Evolutionary conservation across 768 basidiomycete genomes (phyloP).

Genomic region (Sarcomyxa edulis): DNA sequence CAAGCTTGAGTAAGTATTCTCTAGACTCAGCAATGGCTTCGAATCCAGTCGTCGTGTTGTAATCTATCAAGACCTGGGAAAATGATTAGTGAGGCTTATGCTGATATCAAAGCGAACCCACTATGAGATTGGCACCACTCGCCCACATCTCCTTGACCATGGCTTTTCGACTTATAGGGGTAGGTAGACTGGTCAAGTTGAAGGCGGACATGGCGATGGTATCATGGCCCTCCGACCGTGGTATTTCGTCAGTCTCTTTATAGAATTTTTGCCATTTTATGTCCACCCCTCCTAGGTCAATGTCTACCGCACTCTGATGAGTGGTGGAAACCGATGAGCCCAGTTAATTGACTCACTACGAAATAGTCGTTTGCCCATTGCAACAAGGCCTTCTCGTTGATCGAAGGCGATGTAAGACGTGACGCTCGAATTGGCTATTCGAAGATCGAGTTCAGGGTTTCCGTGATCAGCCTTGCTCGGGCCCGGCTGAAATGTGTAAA

Average conservation of each 20-base stretch:
- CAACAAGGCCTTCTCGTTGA: slow-evolving; percentile 63
- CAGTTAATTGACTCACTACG: slow-evolving; percentile 33
- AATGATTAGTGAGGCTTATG: slow-evolving; percentile 5
- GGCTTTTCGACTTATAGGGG: slow-evolving; percentile 52
- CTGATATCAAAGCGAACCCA: slow-evolving; percentile 24
- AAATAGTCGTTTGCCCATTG: slow-evolving; percentile 62
- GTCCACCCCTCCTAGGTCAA: slow-evolving; percentile 38
- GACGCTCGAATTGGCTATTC: slow-evolving; percentile 46
- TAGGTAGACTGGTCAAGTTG: slow-evolving; percentile 69
- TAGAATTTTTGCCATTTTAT: slow-evolving; percentile 56
- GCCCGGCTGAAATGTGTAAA: slow-evolving; percentile 55
- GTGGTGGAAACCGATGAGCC: slow-evolving; percentile 4
- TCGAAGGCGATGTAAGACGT: slow-evolving; percentile 72
- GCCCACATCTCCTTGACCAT: slow-evolving; percentile 87
- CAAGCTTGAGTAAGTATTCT: slow-evolving; percentile 61
- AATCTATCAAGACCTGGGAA: slow-evolving; percentile 78
- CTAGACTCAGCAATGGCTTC: slow-evolving; percentile 73
- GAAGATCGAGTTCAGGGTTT: slow-evolving; percentile 24
- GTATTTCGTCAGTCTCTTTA: slow-evolving; percentile 38
- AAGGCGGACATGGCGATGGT: slow-evolving; percentile 83
- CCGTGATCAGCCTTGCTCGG: no score
- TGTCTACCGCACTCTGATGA: slow-evolving; percentile 26
- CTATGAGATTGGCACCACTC: slow-evolving; percentile 81
- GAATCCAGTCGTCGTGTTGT: slow-evolving; percentile 73
- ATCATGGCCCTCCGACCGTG: slow-evolving; percentile 36